Conservation (phyloP, 2,329 filamentous ascomycete genomes). For the Cytospora mali region DNA sequence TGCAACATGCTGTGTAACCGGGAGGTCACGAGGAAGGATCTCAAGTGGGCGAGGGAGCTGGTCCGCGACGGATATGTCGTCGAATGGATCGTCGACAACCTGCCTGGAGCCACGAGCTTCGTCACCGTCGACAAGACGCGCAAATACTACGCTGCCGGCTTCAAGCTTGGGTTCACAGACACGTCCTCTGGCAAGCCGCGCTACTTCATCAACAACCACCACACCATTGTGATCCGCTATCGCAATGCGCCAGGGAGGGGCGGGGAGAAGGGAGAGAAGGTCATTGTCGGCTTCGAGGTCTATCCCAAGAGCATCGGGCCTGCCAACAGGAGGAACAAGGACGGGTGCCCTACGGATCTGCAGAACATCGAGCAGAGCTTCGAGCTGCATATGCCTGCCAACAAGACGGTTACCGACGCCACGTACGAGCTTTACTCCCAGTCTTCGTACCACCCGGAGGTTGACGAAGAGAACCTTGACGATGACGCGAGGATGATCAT, state of each 20-base stretch:
- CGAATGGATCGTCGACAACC: slow-evolving; percentile 92
- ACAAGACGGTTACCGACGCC: slow-evolving; percentile 56
- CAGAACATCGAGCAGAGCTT: slow-evolving; percentile 65
- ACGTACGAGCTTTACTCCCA: slow-evolving; percentile 48
- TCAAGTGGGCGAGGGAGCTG: slow-evolving; percentile 70
- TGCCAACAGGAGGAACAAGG: slow-evolving; percentile 58
- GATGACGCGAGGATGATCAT: slow-evolving; percentile 70
- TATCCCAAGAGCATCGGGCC: slow-evolving; percentile 81
- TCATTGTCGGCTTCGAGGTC: slow-evolving; percentile 87
- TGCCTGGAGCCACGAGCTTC: slow-evolving; percentile 86
- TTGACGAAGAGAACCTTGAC: slow-evolving; percentile 56
- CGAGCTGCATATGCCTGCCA: slow-evolving; percentile 68
- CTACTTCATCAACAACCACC: slow-evolving; percentile 85
- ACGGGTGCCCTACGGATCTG: slow-evolving; percentile 70
- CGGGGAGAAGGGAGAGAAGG: slow-evolving; percentile 71
- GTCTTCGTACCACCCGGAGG: slow-evolving; percentile 61
- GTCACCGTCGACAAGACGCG: slow-evolving; percentile 80
- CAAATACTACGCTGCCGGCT: slow-evolving; percentile 88
- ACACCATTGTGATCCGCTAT: slow-evolving; percentile 81
- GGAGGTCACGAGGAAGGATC: slow-evolving; percentile 63
- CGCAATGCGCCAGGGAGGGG: slow-evolving; percentile 69
- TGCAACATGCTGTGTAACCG: slow-evolving; percentile 74
- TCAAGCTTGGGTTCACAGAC: slow-evolving; percentile 83
- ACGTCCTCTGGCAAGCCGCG: slow-evolving; percentile 60
- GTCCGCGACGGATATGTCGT: slow-evolving; percentile 81